phyloP scores from a whole-genome alignment of 1,284 basidiomycete species.

The Melanopsichium pennsylvanicum region DNA sequence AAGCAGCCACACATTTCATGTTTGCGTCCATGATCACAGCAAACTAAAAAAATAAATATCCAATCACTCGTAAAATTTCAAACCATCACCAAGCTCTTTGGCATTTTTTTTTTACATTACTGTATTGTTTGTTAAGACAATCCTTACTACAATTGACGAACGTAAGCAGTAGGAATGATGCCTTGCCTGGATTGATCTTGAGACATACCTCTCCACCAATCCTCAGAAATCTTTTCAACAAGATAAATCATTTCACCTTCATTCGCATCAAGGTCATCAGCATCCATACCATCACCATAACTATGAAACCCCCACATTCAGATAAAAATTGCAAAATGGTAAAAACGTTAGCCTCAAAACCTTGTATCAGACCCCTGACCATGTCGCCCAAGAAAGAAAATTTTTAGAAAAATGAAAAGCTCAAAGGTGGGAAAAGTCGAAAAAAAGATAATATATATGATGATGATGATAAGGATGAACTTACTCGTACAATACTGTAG shows the following conservation, averaged over 20 bases:
- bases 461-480: neutral
- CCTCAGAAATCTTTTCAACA: slow-evolving; percentile 49
- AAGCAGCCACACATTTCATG: too few species aligned
- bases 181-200: slow-evolving; percentile 20
- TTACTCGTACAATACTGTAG: slow-evolving; percentile 32
- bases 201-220: slow-evolving; percentile 52
- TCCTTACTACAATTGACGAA: slow-evolving; percentile 21
- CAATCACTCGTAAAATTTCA: too few species aligned
- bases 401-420: neutral
- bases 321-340: too few species aligned
- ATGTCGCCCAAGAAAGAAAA: too few species aligned
- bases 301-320: too few species aligned
- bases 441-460: neutral
- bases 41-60: too few species aligned
- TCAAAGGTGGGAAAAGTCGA: neutral
- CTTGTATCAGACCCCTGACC: too few species aligned
- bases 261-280: slow-evolving; percentile 44
- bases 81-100: too few species aligned
- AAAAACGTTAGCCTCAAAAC: too few species aligned
- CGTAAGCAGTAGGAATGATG: slow-evolving; percentile 55
- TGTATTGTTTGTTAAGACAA: neutral
- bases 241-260: slow-evolving; percentile 50
- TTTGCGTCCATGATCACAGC: too few species aligned
- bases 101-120: neutral
- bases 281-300: slow-evolving; percentile 46